These are phyloP conservation scores for Salinomyces thailandicus DNA, from an alignment of 2,329 filamentous ascomycete species.

Conservation along the genomic window DNA sequence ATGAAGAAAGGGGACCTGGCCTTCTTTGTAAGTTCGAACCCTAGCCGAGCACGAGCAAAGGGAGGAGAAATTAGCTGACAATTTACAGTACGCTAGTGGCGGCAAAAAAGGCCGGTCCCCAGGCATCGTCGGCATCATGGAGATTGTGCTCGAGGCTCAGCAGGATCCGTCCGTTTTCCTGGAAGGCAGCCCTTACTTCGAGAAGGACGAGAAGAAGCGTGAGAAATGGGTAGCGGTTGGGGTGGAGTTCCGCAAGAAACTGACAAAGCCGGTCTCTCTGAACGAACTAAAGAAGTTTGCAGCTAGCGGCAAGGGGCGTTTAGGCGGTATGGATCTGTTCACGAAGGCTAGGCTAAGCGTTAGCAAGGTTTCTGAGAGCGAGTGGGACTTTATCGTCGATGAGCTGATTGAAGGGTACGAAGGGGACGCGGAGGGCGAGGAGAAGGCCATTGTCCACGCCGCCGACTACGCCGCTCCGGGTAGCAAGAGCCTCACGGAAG, in stretches of 20 bases:
- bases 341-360: conserved; percentile 78
- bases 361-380: conserved; percentile 50
- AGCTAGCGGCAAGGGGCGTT: conserved; percentile 43
- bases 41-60: too few relatives aligned
- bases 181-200: conserved; percentile 67
- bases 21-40: conserved; percentile 61
- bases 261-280: conserved; percentile 56
- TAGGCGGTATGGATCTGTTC: conserved; percentile 63
- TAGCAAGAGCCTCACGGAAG: not conserved
- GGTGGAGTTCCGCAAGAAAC: conserved; percentile 77
- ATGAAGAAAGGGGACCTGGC: conserved; percentile 90
- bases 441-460: not conserved
- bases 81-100: conserved; percentile 73
- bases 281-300: conserved; percentile 57
- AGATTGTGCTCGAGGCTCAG: conserved; percentile 74
- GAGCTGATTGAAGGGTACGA: conserved; percentile 12
- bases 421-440: not conserved
- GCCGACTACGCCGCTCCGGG: not conserved
- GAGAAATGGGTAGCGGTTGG: conserved; percentile 71
- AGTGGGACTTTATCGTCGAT: conserved; percentile 55
- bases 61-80: too few relatives aligned
- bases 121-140: conserved; percentile 55
- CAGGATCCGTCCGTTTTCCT: conserved; percentile 68
- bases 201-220: conserved; percentile 55
- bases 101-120: conserved; percentile 58